These are phyloP conservation scores for Suillus decipiens DNA, from an alignment of 768 basidiomycete genomes.

Conservation along the genomic window DNA sequence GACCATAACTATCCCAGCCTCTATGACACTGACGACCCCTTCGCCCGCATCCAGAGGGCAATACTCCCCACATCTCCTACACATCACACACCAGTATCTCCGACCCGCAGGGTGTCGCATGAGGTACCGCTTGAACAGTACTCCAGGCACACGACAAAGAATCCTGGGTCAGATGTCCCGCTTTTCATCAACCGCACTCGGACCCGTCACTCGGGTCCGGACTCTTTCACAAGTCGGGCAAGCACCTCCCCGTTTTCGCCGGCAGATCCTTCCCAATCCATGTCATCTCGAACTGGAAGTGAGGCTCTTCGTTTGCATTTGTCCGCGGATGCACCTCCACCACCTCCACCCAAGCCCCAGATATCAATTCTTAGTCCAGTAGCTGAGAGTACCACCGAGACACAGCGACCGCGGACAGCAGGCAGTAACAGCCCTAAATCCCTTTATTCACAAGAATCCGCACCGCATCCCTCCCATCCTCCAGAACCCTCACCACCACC, in stretches of 20 bases:
- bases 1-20: background rate
- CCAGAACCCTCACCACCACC: constrained; percentile 7
- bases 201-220: background rate
- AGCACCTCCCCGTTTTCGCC: background rate
- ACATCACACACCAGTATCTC: background rate
- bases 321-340: background rate
- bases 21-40: constrained; percentile 1
- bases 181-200: constrained; percentile 2
- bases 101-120: background rate
- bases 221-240: background rate
- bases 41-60: background rate
- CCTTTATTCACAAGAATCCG: constrained; percentile 28
- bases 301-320: no score
- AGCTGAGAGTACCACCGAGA: background rate
- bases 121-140: background rate
- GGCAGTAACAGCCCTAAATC: constrained; percentile 14
- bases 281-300: background rate
- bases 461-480: constrained; percentile 7
- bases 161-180: background rate
- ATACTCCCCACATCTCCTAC: background rate
- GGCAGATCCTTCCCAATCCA: background rate
- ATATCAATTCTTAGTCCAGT: no score
- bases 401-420: background rate
- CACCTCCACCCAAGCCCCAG: background rate
- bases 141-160: background rate